phyloP scores from a whole-genome alignment of 805 yeast species.

The Metschnikowia continentalis region DNA sequence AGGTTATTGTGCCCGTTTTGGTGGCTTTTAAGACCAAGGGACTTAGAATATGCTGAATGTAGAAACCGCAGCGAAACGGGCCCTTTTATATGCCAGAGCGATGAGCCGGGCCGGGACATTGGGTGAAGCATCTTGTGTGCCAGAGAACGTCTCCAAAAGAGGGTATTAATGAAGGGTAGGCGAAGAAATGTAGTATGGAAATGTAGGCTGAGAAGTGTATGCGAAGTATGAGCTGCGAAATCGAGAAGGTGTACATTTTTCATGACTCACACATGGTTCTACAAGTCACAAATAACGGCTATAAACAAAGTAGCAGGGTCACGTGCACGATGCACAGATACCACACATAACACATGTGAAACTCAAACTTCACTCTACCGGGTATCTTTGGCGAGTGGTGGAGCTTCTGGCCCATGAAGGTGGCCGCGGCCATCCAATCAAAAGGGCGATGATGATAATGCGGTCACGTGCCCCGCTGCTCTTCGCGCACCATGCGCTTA shows the following conservation, averaged over 20 bases:
- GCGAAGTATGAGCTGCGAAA: neutral
- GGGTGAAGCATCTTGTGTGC: neutral
- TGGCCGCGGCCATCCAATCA: constrained; percentile 8
- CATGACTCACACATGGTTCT: neutral
- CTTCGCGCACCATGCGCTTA: neutral
- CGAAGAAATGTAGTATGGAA: too few relatives aligned
- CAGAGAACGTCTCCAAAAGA: neutral
- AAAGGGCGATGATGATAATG: constrained; percentile 13
- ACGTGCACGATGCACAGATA: neutral
- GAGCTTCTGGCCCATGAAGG: neutral
- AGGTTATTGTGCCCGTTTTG: neutral
- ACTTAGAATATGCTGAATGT: neutral
- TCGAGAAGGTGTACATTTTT: neutral
- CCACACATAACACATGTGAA: too few relatives aligned
- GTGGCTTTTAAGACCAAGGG: neutral
- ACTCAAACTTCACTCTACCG: too few relatives aligned
- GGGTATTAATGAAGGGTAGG: neutral
- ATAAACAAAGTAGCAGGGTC: neutral
- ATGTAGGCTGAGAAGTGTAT: too few relatives aligned
- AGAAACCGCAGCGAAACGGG: neutral
- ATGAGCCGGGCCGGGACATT: neutral
- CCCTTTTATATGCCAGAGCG: neutral
- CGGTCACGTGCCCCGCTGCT: constrained; percentile 2
- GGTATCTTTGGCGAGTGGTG: too few relatives aligned
- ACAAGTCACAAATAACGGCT: neutral